Base-by-base conservation (phyloP, 2,329 filamentous ascomycete genomes). In the Neonectria coccinea region DNA sequence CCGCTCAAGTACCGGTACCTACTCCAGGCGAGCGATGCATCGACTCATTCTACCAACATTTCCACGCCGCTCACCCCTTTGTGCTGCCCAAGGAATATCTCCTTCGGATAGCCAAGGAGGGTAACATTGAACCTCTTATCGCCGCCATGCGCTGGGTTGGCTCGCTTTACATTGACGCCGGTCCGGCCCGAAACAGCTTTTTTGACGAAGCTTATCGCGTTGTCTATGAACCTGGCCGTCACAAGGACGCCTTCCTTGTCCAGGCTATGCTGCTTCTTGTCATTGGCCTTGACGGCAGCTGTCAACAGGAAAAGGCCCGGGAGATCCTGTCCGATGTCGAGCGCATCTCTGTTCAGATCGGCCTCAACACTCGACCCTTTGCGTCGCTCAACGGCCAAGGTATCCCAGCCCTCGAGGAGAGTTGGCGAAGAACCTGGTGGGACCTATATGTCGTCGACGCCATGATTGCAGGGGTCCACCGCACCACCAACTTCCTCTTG, bases 381-480 rank as follows among this genome's bases (percentile, higher is more conserved):
- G 90, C 93, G 1, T 79, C 84, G 0, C 78, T 84, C 5, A 83
- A 93, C 70, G 90, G 91, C 16, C 82, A 85, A 29, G 88, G 88
- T 5, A 87, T 91, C 64, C 83, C 88, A 0, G 83, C 93, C 2
- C 76, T 94, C 3, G 92, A 95, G 75, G 94, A 97, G 78, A 92
- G 91, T 76, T 91, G 93, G 87, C 87, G 93, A 18, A 86, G 94
- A 63, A 97, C 94, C 1, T 97, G 94, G 94, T 97, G 94, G 94
- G 93, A 89, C 66, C 75, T 89, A 4, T 95, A 91, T 74, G 86
- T 92, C n/a, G 86, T 93, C 14, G 93, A 97, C 75, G 92, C 91
- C 59, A 91, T 97, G 86, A 86, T 97, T 69, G 92, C 93, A 5
- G 92, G 92, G 4, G 89, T 97, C 69, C 92, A 92, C 70, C 86